Conservation (phyloP, 2,329 filamentous ascomycete genomes). For the Sclerotinia spermophila region DNA sequence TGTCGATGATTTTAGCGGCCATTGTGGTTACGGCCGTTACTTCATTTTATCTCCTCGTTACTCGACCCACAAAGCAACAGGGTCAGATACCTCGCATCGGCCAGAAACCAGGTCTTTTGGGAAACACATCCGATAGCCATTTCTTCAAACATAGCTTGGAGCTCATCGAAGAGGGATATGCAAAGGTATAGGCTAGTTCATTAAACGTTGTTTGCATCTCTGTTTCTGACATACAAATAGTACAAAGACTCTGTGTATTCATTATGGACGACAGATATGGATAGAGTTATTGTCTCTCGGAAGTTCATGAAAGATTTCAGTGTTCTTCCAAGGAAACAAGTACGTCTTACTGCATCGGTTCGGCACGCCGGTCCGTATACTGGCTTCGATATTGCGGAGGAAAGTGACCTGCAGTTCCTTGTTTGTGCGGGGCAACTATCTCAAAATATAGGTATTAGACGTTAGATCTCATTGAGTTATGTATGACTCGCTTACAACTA, state of each 20-base stretch:
- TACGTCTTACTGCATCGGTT: conserved; percentile 4
- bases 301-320: conserved; percentile 9
- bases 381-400: conserved; percentile 12
- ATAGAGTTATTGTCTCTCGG: not conserved
- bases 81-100: not conserved
- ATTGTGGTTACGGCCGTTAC: not conserved
- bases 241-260: not conserved
- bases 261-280: conserved; percentile 10
- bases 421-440: conserved; percentile 10
- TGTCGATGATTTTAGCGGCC: not conserved
- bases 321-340: conserved; percentile 4
- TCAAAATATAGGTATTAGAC: not conserved
- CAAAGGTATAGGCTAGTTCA: not conserved
- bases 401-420: conserved; percentile 8
- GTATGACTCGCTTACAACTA: not conserved
- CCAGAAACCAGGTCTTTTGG: not conserved
- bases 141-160: conserved; percentile 1
- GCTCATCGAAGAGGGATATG: not conserved
- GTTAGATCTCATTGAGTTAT: not conserved
- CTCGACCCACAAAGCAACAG: not conserved
- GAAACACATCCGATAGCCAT: not conserved
- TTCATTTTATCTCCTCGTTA: not conserved
- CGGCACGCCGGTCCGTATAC: not conserved
- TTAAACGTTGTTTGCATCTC: not conserved
- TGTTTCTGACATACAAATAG: not conserved